Conservation (phyloP, 164 flowering plant genomes). For the Aristolochia californica region DNA sequence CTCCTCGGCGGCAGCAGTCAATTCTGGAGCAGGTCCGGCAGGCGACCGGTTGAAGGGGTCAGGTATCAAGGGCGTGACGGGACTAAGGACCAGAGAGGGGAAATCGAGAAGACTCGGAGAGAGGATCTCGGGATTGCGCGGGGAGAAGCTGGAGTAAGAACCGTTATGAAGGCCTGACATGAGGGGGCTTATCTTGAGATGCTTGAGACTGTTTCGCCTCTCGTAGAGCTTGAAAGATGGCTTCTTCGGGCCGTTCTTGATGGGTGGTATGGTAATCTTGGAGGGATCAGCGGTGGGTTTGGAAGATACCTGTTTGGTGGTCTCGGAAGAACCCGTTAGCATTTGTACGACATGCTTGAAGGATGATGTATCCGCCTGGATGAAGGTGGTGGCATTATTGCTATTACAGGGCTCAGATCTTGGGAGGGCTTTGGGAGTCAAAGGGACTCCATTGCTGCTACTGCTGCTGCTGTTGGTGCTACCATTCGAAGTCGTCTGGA, state of each 20-base stretch:
- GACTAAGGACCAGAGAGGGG: conserved; percentile 73
- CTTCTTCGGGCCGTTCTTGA: conserved; percentile 42
- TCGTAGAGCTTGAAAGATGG: conserved; percentile 84
- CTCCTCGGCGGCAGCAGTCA: conserved; percentile 50
- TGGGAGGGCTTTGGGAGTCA: conserved; percentile 37
- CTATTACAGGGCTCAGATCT: conserved; percentile 51
- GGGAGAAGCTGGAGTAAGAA: conserved; percentile 28
- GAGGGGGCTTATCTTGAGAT: conserved; percentile 66
- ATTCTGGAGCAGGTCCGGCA: conserved; percentile 8
- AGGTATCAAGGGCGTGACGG: conserved; percentile 74
- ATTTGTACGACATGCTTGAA: conserved; percentile 96
- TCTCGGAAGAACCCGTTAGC: conserved; percentile 74
- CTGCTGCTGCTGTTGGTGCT: conserved; percentile 14
- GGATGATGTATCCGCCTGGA: conserved; percentile 70
- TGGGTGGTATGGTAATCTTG: conserved; percentile 43
- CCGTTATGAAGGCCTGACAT: conserved; percentile 18
- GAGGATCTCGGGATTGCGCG: conserved; percentile 50
- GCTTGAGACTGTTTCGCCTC: conserved; percentile 55
- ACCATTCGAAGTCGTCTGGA: conserved; percentile 14
- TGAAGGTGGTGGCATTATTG: conserved; percentile 68
- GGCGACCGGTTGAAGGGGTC: conserved; percentile 42
- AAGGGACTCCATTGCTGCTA: conserved; percentile 26
- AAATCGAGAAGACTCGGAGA: conserved; percentile 82
- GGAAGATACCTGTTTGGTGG: conserved; percentile 24
- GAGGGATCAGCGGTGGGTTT: conserved; percentile 19